phyloP scores from a whole-genome alignment of 495 filamentous ascomycete genomes.

The Hypoxylon cercidicola region DNA sequence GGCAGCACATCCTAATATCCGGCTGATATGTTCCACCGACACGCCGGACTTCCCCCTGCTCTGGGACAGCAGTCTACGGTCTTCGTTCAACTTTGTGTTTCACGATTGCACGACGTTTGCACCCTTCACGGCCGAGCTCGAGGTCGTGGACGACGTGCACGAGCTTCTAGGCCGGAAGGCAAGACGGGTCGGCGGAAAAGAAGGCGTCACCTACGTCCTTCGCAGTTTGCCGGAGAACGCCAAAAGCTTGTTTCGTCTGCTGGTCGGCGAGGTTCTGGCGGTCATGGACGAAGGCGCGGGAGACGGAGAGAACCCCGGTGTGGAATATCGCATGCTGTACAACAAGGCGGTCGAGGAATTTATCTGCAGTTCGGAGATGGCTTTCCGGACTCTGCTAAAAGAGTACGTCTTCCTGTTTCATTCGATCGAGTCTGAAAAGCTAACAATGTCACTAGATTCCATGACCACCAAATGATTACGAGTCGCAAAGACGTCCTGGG shows the following conservation, averaged over 20 bases:
- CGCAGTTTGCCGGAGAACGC: conserved; percentile 92
- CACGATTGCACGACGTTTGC: conserved; percentile 94
- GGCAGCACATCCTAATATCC: conserved; percentile 76
- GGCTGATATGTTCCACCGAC: conserved; percentile 82
- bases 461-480: conserved; percentile 96
- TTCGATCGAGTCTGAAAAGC: conserved; percentile 11
- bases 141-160: conserved; percentile 88
- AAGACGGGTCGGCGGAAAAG: conserved; percentile 84
- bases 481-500: conserved; percentile 85
- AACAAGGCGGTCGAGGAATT: conserved; percentile 96
- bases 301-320: conserved; percentile 65
- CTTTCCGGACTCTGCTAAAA: conserved; percentile 90
- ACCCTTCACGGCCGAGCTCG: conserved; percentile 74
- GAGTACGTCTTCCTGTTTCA: conserved; percentile 65
- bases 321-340: conserved; percentile 92
- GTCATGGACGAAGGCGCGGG: conserved; percentile 63
- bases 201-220: conserved; percentile 91
- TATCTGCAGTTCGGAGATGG: conserved; percentile 95
- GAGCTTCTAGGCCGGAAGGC: conserved; percentile 85
- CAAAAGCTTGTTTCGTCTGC: conserved; percentile 80
- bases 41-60: conserved; percentile 86
- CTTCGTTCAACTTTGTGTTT: conserved; percentile 85
- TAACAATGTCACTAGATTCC: conserved; percentile 68
- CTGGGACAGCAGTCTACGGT: conserved; percentile 85
- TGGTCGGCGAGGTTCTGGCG: conserved; percentile 87